Percentiles rank a stretch among this genome's conserved stretches.
Evolutionary conservation across 2,329 filamentous ascomycete species (phyloP).

Genomic region (Clarireedia monteithiana): DNA sequence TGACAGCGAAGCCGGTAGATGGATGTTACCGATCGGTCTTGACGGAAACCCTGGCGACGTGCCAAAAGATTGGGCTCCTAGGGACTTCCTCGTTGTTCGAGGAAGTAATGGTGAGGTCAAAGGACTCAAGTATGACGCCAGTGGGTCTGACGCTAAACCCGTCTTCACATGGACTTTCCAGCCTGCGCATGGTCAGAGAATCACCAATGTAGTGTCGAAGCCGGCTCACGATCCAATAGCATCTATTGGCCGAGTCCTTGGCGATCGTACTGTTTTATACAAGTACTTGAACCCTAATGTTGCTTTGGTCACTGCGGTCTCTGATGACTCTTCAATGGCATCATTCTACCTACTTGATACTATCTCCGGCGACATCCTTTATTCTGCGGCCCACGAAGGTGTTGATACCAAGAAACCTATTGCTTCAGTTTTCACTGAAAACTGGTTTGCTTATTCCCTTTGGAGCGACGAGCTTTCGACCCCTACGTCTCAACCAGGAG

Average conservation of each 20-base stretch:
- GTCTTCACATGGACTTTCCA: slow-evolving; percentile 66
- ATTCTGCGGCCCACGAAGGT: slow-evolving; percentile 61
- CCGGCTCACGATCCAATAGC: slow-evolving; percentile 79
- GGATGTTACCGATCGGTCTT: slow-evolving; percentile 45
- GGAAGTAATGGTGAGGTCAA: slow-evolving; percentile 42
- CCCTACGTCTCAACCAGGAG: slow-evolving; percentile 45
- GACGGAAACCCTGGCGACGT: slow-evolving; percentile 43
- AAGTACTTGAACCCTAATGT: slow-evolving; percentile 93
- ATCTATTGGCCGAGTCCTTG: slow-evolving; percentile 89
- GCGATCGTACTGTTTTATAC: slow-evolving; percentile 88
- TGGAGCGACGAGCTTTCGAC: slow-evolving; percentile 52
- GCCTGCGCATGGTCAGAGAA: slow-evolving; percentile 55
- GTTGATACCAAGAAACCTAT: slow-evolving; percentile 70
- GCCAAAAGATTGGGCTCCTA: slow-evolving; percentile 38
- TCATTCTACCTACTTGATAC: slow-evolving; percentile 78
- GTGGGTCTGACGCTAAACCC: slow-evolving; percentile 35
- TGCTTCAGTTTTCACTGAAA: slow-evolving; percentile 76
- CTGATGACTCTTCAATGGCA: slow-evolving; percentile 50
- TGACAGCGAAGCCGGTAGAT: slow-evolving; percentile 43
- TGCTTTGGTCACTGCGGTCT: slow-evolving; percentile 63
- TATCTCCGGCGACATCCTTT: slow-evolving; percentile 72
- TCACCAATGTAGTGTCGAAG: slow-evolving; percentile 60
- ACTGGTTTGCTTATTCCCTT: slow-evolving; percentile 90
- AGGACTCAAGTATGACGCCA: slow-evolving; percentile 44
- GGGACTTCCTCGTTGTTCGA: slow-evolving; percentile 47